phyloP scores from a whole-genome alignment of 345 rosid genomes.

The Linum usitatissimum region DNA sequence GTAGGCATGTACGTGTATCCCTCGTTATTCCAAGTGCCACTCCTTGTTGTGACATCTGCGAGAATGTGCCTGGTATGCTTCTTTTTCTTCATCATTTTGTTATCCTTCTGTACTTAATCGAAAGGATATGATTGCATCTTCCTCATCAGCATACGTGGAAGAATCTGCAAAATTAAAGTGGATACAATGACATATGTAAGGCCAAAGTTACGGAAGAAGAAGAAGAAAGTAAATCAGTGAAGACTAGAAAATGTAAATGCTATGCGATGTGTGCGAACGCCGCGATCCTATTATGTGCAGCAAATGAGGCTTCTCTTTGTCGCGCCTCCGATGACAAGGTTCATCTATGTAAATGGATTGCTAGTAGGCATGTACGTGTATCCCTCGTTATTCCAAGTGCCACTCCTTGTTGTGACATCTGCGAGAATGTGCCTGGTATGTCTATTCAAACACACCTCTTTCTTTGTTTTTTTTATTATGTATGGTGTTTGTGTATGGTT shows the following conservation, averaged over 20 bases:
- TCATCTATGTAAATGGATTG: conserved; percentile 75
- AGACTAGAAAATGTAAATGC: conserved; percentile 58
- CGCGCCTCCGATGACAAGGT: conserved; percentile 74
- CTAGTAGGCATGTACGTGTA: conserved; percentile 70
- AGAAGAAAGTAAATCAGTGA: no score
- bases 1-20: conserved; percentile 69
- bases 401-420: conserved; percentile 66
- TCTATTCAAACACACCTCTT: no score
- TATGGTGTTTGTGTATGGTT: no score
- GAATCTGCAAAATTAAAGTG: no score
- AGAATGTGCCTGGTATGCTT: conserved; percentile 67
- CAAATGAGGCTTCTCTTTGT: conserved; percentile 84
- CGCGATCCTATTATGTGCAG: conserved; percentile 81
- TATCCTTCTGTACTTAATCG: no score
- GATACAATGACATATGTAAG: no score
- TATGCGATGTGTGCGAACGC: conserved; percentile 87
- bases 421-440: conserved; percentile 73
- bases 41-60: conserved; percentile 75
- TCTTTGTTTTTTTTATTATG: no score
- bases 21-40: conserved; percentile 57
- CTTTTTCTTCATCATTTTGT: no score
- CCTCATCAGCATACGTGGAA: no score
- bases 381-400: conserved; percentile 61
- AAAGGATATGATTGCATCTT: no score
- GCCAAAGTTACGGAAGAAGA: no score